A percentile compares a stretch with the other conserved stretches of the same genome.
phyloP scores from a whole-genome alignment of 345 rosid species.

The Litchi chinensis region DNA sequence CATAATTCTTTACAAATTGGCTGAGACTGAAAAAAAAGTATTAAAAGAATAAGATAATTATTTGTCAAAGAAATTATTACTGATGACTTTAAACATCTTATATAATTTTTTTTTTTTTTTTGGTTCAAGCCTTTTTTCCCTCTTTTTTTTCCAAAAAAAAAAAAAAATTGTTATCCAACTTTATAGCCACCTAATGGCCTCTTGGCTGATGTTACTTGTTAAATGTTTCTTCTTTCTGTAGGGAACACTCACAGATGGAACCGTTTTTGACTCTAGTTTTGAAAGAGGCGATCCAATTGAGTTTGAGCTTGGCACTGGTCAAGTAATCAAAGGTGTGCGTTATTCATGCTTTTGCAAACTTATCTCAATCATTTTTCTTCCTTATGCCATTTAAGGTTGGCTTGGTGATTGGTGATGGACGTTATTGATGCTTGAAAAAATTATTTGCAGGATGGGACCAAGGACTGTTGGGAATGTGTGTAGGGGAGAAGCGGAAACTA shows the following conservation, averaged over 20 bases:
- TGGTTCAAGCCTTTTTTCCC: no score
- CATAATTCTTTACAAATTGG: neutral
- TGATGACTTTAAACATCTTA: no score
- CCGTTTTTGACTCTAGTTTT: slow-evolving; percentile 93
- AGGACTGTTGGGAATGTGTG: slow-evolving; percentile 83
- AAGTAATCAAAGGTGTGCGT: slow-evolving; percentile 83
- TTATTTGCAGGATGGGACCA: slow-evolving; percentile 91
- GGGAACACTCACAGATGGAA: slow-evolving; percentile 96
- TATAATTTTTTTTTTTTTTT: no score
- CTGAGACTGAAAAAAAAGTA: neutral
- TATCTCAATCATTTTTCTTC: neutral
- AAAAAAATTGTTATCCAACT: no score
- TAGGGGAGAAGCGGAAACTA: slow-evolving; percentile 91
- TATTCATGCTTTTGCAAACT: neutral
- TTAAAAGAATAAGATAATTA: neutral
- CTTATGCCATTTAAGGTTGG: neutral
- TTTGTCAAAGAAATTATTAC: no score
- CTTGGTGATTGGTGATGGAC: slow-evolving; percentile 10
- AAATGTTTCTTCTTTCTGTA: slow-evolving; percentile 26
- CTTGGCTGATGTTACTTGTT: slow-evolving; percentile 2
- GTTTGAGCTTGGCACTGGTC: slow-evolving; percentile 94
- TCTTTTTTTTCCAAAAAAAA: no score
- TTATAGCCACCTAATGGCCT: neutral
- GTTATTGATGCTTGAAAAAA: slow-evolving; percentile 6
- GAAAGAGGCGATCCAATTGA: slow-evolving; percentile 97